Base-by-base conservation (phyloP, 805 yeast genomes). In the Schizosaccharomyces osmophilus region DNA sequence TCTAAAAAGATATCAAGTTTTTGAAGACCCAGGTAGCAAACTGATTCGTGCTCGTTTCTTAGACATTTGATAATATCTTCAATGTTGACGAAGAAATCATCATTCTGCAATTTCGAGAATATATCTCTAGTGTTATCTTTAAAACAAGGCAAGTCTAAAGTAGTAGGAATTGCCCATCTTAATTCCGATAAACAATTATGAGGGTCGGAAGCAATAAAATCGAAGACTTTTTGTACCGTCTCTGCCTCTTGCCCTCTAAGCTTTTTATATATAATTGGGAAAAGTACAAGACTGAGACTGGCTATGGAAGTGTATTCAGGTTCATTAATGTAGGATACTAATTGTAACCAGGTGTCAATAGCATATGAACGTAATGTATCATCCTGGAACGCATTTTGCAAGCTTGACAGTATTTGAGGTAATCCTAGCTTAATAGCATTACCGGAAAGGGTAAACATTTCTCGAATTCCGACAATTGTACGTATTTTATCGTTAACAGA, bases 361-460 rank as follows among this genome's bases (percentile, higher is more conserved):
- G 90, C 80, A 48, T 78, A 77, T 17, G 73, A 73, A 63, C 83
- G 83, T 15, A 88, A 75, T 29, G 80, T 81, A 0, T 77, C 72
- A 22, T 77, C 78, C 48, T 83, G 88, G 26, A 89, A 71, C 0
- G 90, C 83, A 1, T 88, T 82, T 68, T 87, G 95, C 13, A 90
- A 72, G 66, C 95, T 85, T 1, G 95, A 84, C 63, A 87, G 83
- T 4, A 90, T 79, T 68, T 89, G 97, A 0, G 95, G 94, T 43
- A 85, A 71, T 0, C 87, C 86, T 1, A 85, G 79, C 4, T 80
- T 78, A 39, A 85, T 78, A 17, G 82, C 75, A 31, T 76, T 73
- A 5, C 78, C 77, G 1, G 81, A 73, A 1, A 81, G 71, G 55
- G 77, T 74, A 5, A 85, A 79, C 29, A 90, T 71, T 62, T 83